Base-by-base conservation (phyloP, 257 asterid genomes). In the Scutellaria minor region DNA sequence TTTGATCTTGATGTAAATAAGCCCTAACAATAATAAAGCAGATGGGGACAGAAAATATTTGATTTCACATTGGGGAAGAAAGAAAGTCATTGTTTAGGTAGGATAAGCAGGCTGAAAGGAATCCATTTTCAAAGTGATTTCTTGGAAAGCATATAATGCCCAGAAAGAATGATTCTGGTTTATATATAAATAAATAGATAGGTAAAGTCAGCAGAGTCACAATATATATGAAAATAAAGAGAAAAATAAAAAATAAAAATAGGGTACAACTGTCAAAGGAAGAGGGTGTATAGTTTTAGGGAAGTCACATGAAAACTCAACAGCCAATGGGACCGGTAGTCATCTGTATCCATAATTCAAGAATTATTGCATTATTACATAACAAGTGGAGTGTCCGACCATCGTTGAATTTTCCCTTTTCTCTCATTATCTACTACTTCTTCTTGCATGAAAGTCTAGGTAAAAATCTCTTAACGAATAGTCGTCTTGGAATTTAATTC, bases 261-360 rank as follows among this genome's bases (percentile, higher is more conserved):
- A 40, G 60, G 85, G 37, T 31, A 83, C 89, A 92, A 81, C 90
- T 88, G 96, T 88, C 87, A 65, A 69, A 68, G 46, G 58, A 83
- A 74, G 18, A 15, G 40, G 54, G 65, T 76, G 41, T 50, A 64
- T 41, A 2, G 24, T 80, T 42, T 66, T 45, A 52, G 54, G 81
- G 73, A 75, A 78, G 81, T 85, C 95, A 92, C 96, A 86, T 86
- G 92, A 83, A 61, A 74, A 73, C 65, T 77, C 86, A 88, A 82
- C 84, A 77, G 80, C 82, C 84, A 70, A 83, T 77, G 92, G 96
- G 89, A 73, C 91, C 89, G 67, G 75, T 78, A 70, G 75, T 80
- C 81, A 80, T 68, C 85, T 84, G 86, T 72, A 86, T 73, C 81
- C 81, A 77, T 80, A 72, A 85, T 85, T 77, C 71, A 62, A 86